Percentiles rank a stretch among this genome's conserved stretches.
These are phyloP conservation scores for Lentinus tigrinus DNA, from an alignment of 768 basidiomycete genomes.

Conservation along the genomic window DNA sequence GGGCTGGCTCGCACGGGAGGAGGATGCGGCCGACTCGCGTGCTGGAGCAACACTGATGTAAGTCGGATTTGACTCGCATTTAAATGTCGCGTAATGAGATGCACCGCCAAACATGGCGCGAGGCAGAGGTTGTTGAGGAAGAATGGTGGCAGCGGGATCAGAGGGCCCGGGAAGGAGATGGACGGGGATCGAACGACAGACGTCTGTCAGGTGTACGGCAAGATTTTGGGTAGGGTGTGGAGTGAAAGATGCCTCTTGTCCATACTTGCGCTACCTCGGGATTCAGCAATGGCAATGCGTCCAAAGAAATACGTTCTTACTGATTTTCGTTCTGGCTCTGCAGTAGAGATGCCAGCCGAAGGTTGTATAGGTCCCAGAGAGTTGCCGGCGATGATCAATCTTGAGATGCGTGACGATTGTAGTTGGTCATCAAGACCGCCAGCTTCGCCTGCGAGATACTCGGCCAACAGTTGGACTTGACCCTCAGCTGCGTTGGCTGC, in stretches of 20 bases:
- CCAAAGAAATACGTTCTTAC: constrained; percentile 37
- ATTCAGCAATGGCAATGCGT: neutral
- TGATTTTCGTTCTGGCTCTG: constrained; percentile 48
- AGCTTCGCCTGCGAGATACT: constrained; percentile 84
- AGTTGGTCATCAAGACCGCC: constrained; percentile 68
- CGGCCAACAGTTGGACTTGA: constrained; percentile 82
- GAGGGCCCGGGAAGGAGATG: constrained; percentile 85
- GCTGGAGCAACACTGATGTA: constrained; percentile 64
- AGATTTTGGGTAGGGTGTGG: constrained; percentile 73
- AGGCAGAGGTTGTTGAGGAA: constrained; percentile 94
- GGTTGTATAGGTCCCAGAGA: constrained; percentile 59
- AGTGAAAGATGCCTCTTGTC: constrained; percentile 68
- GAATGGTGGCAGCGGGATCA: constrained; percentile 85
- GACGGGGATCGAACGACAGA: constrained; percentile 76
- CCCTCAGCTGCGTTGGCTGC: constrained; percentile 60
- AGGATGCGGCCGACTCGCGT: constrained; percentile 1
- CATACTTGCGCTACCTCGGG: constrained; percentile 57
- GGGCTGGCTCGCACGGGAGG: constrained; percentile 11
- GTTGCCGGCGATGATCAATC: constrained; percentile 89
- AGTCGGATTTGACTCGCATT: constrained; percentile 85
- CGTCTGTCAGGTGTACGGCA: constrained; percentile 68
- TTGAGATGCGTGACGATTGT: constrained; percentile 69
- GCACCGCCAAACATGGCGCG: constrained; percentile 81
- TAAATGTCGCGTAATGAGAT: constrained; percentile 61
- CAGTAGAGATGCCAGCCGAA: constrained; percentile 28